These are phyloP conservation scores for Podaxis sp. DNA, from an alignment of 768 basidiomycete genomes.

Conservation along the genomic window DNA sequence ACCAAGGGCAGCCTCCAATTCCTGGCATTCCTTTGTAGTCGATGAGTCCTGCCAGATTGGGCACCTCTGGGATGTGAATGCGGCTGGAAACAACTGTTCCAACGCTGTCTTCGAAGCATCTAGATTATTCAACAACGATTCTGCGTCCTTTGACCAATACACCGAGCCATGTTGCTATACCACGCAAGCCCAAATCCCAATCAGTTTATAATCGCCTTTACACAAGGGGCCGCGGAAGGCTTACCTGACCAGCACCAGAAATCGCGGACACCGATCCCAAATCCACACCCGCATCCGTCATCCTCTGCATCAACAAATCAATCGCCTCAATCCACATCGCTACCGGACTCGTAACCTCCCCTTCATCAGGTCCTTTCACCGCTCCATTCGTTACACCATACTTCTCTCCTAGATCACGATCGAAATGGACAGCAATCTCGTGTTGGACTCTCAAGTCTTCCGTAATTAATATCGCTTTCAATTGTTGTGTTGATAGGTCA, in stretches of 20 bases:
- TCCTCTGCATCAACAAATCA: constrained; percentile 68
- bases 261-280: constrained; percentile 59
- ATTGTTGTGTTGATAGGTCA: constrained; percentile 83
- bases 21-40: constrained; percentile 70
- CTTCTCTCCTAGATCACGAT: constrained; percentile 64
- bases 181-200: not conserved
- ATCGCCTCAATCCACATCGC: constrained; percentile 85
- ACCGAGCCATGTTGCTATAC: constrained; percentile 83
- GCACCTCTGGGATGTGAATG: constrained; percentile 65
- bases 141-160: constrained; percentile 68
- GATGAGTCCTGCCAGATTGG: constrained; percentile 95
- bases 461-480: constrained; percentile 72
- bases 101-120: constrained; percentile 48
- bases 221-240: constrained; percentile 12
- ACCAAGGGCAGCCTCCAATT: constrained; percentile 64
- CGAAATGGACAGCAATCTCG: constrained; percentile 76
- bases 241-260: constrained; percentile 78
- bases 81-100: constrained; percentile 57
- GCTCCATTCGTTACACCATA: constrained; percentile 69
- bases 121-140: constrained; percentile 49
- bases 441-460: constrained; percentile 57
- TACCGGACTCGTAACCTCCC: constrained; percentile 79
- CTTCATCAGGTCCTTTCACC: constrained; percentile 58
- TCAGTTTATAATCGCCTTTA: constrained; percentile 1
- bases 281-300: constrained; percentile 58